Conservation (phyloP, 2,329 filamentous ascomycete genomes). For the Epichloe gansuensis region DNA sequence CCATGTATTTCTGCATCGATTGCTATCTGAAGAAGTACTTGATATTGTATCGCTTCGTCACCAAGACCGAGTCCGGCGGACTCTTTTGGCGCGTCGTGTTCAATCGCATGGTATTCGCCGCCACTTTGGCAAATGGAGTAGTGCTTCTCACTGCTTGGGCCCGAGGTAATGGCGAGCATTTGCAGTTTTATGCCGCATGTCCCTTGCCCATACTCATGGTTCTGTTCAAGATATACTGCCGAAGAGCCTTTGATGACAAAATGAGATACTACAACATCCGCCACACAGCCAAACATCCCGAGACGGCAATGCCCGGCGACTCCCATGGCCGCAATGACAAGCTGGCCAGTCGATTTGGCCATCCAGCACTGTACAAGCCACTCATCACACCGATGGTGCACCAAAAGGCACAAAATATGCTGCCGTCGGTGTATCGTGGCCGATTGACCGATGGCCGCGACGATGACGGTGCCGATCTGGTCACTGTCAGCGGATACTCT, state of each 20-base stretch:
- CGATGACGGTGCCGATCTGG: conserved; percentile 41
- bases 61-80: conserved; percentile 91
- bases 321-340: conserved; percentile 49
- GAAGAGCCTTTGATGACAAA: conserved; percentile 60
- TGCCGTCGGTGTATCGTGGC: conserved; percentile 77
- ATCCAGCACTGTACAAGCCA: conserved; percentile 80
- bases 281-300: conserved; percentile 36
- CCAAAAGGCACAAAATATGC: conserved; percentile 73
- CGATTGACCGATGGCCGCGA: conserved; percentile 58
- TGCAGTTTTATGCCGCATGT: conserved; percentile 52
- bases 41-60: conserved; percentile 86
- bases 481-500: conserved; percentile 60
- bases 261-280: conserved; percentile 69
- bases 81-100: conserved; percentile 84
- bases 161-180: conserved; percentile 47
- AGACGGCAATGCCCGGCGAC: conserved; percentile 33
- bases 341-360: conserved; percentile 69
- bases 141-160: conserved; percentile 66
- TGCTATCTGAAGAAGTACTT: conserved; percentile 91
- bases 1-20: conserved; percentile 81
- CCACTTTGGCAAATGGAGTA: conserved; percentile 66
- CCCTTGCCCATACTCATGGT: conserved; percentile 71
- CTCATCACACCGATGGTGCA: conserved; percentile 94
- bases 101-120: conserved; percentile 82
- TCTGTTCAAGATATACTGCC: conserved; percentile 79